Base-by-base conservation (phyloP, 352 stramenopile species). In the Phytophthora ohioensis region DNA sequence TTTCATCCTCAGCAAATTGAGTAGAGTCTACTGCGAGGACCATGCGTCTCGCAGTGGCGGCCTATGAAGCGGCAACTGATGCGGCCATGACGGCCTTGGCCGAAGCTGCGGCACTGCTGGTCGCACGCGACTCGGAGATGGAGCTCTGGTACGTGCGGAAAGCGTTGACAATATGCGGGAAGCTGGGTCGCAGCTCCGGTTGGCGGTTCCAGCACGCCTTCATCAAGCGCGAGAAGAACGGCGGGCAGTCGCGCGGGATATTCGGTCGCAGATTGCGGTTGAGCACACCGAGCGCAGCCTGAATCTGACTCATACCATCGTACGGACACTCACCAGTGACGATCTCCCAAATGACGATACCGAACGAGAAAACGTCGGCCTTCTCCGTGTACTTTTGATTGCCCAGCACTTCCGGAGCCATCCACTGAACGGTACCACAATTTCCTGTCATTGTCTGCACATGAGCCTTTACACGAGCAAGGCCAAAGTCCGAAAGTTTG, bases 311-410 rank as follows among this genome's bases (percentile, higher is more conserved):
- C 88, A 97, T 93, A 5, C 88, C 91, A 54, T 95, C 86, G 75
- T 96, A 97, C 30, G 91, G 91, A 63, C 93, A 94, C 56, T 88
- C 81, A 12, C 91, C 79, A 9, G 91, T 93, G 54, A 95, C 90
- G 49, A 97, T 95, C 67, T 97, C 91, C 91, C 91, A 97, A 54
- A 97, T 88, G 35, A 97, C 93, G 57, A 97, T 96, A 8, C 81
- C 89, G 56, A 97, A 96, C 47, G 85, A 95, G 64, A 96, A 97
- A 12, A 97, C 91, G 52, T 97, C 90, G 3, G 88, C 89, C 73
- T 97, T 97, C 63, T 97, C 91, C 36, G 90, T 96, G 79, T 97
- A 97, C 72, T 93, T 91, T 42, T 96, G 83, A 41, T 91, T 92
- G 42, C 88, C 91, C 17, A 97, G 76, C 30, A 96, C 88, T 64